Base-by-base conservation (phyloP, 192 early-diverging fungal species). In the Coemansia reversa region DNA sequence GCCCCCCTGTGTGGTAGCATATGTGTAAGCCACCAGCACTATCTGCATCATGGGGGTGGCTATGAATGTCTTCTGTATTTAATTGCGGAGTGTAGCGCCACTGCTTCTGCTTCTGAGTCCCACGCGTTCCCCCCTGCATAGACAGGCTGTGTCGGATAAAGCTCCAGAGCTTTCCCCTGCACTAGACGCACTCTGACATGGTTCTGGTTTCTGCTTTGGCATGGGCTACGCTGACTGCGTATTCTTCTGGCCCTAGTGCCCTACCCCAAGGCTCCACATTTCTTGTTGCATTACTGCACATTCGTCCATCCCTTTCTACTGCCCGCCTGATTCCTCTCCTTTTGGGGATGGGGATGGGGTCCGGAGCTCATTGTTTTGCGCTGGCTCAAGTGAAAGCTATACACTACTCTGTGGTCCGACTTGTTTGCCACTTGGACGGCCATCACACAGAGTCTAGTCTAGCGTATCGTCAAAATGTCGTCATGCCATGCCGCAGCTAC, bases 401-500 rank as follows among this genome's bases (percentile, higher is more conserved):
- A 12, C 39, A 45, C 39, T 45, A 45, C 39, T 45, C 39, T 16
- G 39, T 45, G 39, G 39, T 45, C 14, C 14, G 7, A 14, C 14
- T 45, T 45, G 39, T 16, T 16, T 45, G 14, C 14, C 39, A 16
- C 14, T 12, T 45, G 39, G 39, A 14, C 39, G 16, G 39, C 14
- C 39, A 45, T 12, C 39, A 14, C 39, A 45, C 39, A 45, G 39
- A 45, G 39, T 45, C 39, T 11, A 45, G 39, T 45, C 39, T 45
- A 45, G 39, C 39, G 39, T 16, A 45, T 45, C 39, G 39, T 45
- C 39, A 45, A 16, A 45, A 9, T 62, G 60, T 32, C 18, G 30
- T 32, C 61, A 23, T 25, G 61, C 61, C 27, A 25, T 49, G 24
- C 33, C 23, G 61, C 32, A 28, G 12, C 33, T 55, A 33, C 28